Evolutionary conservation across 1,284 basidiomycete species (phyloP).

Genomic region (Ceratobasidium theobromae): DNA sequence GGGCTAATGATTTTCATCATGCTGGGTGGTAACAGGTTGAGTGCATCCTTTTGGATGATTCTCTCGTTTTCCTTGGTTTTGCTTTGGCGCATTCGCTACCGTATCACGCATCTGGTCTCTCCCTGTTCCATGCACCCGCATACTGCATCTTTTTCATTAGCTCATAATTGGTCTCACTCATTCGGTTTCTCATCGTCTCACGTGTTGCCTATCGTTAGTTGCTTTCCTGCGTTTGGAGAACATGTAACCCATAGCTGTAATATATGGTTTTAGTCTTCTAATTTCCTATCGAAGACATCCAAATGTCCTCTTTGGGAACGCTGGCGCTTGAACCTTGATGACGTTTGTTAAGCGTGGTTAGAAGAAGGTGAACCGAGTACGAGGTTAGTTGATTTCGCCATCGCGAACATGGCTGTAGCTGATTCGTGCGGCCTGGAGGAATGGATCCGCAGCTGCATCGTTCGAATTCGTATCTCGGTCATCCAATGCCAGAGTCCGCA

Average conservation of each 20-base stretch:
- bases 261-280: constrained; percentile 16
- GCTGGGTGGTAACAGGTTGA: constrained; percentile 56
- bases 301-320: no score
- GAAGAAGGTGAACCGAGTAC: no score
- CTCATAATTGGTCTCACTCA: constrained; percentile 24
- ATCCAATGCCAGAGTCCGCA: background rate
- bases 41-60: constrained; percentile 8
- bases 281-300: no score
- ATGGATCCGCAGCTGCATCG: background rate
- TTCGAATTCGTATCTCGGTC: constrained; percentile 32
- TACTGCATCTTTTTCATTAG: constrained; percentile 10
- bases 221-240: constrained; percentile 19
- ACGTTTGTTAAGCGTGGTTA: no score
- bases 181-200: constrained; percentile 4
- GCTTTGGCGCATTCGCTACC: background rate
- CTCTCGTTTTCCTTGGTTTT: constrained; percentile 15
- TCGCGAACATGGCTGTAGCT: no score
- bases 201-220: constrained; percentile 23
- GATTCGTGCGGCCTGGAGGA: no score
- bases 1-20: constrained; percentile 67
- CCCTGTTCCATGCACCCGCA: background rate
- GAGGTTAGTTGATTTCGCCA: no score
- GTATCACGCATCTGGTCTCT: background rate
- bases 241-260: constrained; percentile 32
- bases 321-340: no score